A percentile compares a stretch with the other conserved stretches of the same genome.
These are phyloP conservation scores for Monilinia fructigena DNA, from an alignment of 2,329 filamentous ascomycete genomes.

Conservation along the genomic window DNA sequence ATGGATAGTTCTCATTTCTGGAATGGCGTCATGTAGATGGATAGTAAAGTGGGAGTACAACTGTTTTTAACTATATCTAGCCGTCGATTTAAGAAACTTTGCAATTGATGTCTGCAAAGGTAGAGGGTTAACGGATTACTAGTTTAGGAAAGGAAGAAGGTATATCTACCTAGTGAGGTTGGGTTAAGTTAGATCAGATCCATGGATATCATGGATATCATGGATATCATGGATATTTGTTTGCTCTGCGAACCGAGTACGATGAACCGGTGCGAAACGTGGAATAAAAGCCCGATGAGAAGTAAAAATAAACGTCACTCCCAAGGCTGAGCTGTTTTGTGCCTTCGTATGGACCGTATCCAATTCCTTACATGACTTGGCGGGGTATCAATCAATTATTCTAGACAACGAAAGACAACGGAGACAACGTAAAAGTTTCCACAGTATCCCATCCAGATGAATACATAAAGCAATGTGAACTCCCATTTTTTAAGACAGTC, in stretches of 20 bases:
- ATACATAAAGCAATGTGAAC: constrained; percentile 10
- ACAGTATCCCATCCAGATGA: background rate
- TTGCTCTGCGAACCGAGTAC: background rate
- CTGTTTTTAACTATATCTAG: background rate
- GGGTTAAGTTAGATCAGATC: too few relatives aligned
- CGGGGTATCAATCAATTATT: background rate
- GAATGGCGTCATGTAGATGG: background rate
- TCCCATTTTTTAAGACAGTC: background rate
- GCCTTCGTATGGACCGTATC: background rate
- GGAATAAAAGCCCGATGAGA: background rate
- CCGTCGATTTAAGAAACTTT: background rate
- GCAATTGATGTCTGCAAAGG: too few relatives aligned
- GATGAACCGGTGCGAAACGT: background rate
- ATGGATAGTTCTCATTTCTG: background rate
- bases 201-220: too few relatives aligned
- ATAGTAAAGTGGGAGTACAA: background rate
- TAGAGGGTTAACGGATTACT: too few relatives aligned
- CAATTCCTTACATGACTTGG: background rate
- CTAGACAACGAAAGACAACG: background rate
- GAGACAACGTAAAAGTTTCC: background rate
- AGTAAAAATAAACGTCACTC: background rate
- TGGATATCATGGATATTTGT: too few relatives aligned
- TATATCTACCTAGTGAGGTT: too few relatives aligned
- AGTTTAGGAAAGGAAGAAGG: too few relatives aligned
- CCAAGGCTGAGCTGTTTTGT: background rate